Evolutionary conservation across 805 yeast species (phyloP).

Genomic region (Helenozyma rhizophorensis): DNA sequence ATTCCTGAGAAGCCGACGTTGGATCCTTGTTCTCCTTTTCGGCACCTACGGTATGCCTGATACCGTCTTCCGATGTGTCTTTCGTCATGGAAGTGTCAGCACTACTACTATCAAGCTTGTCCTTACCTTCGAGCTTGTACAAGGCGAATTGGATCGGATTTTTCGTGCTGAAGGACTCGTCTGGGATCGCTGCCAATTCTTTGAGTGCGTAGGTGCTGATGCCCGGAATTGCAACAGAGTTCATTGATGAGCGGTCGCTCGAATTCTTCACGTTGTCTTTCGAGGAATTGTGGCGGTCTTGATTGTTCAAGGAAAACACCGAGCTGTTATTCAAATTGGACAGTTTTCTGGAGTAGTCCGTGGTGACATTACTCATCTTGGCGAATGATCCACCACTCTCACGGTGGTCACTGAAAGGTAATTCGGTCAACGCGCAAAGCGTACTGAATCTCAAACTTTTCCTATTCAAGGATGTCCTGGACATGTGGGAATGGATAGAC

Average conservation of each 20-base stretch:
- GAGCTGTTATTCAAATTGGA: slow-evolving; percentile 30
- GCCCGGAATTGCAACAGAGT: slow-evolving; percentile 53
- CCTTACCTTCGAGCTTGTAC: slow-evolving; percentile 72
- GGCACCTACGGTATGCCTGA: too few species aligned
- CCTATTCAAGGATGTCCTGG: slow-evolving; percentile 23
- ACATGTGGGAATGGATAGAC: slow-evolving; percentile 11
- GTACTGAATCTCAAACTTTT: slow-evolving; percentile 34
- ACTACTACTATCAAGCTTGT: neutral
- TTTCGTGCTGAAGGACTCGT: slow-evolving; percentile 56
- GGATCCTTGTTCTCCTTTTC: too few species aligned
- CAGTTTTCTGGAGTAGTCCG: slow-evolving; percentile 19
- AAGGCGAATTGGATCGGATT: slow-evolving; percentile 76
- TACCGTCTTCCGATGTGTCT: too few species aligned
- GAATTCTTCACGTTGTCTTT: slow-evolving; percentile 2
- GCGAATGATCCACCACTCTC: slow-evolving; percentile 7
- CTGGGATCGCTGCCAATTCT: slow-evolving; percentile 81
- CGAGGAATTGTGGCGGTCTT: slow-evolving; percentile 13
- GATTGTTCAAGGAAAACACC: slow-evolving; percentile 22
- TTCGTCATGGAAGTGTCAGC: too few species aligned
- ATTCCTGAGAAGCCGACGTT: too few species aligned
- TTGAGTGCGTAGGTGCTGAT: slow-evolving; percentile 37
- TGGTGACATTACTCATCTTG: slow-evolving; percentile 3
- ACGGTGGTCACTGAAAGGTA: slow-evolving; percentile 27
- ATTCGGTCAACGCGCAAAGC: slow-evolving; percentile 35
- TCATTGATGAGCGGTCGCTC: neutral